Conservation (phyloP, 495 filamentous ascomycete species). For the Entonaema liquescens region DNA sequence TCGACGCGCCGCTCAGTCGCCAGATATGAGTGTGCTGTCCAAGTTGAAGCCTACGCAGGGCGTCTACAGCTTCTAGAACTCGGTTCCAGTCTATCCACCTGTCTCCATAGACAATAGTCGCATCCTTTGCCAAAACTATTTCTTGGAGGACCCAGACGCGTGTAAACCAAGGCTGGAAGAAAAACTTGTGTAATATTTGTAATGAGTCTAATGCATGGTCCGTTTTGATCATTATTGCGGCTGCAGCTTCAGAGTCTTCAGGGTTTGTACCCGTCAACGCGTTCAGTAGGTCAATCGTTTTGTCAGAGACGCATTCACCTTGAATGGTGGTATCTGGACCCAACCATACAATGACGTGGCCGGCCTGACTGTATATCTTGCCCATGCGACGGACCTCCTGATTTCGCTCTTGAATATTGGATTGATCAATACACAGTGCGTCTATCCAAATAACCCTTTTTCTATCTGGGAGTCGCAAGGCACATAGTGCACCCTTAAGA, state of each 20-base stretch:
- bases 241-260: slow-evolving; percentile 11
- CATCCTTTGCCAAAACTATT: slow-evolving; percentile 7
- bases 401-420: slow-evolving; percentile 16
- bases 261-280: slow-evolving; percentile 1
- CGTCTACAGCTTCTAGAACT: slow-evolving; percentile 1
- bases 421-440: slow-evolving; percentile 27
- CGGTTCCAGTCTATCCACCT: slow-evolving; percentile 13
- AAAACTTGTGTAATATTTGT: slow-evolving; percentile 9
- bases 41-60: slow-evolving; percentile 20
- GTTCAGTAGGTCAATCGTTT: slow-evolving; percentile 1
- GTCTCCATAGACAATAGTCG: slow-evolving; percentile 16
- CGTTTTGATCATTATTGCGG: neutral
- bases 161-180: slow-evolving; percentile 17
- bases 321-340: neutral
- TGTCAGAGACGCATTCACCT: neutral
- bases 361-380: slow-evolving; percentile 18
- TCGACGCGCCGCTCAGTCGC: slow-evolving; percentile 7
- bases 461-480: slow-evolving; percentile 5
- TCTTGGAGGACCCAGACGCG: slow-evolving; percentile 24
- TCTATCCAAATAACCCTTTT: slow-evolving; percentile 20
- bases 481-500: slow-evolving; percentile 11
- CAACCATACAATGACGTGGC: slow-evolving; percentile 16
- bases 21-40: slow-evolving; percentile 21
- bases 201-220: neutral
- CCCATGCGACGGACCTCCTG: slow-evolving; percentile 26